These are phyloP conservation scores for Gracilaria caudata DNA, from an alignment of 23 red algal genomes.

Conservation along the genomic window DNA sequence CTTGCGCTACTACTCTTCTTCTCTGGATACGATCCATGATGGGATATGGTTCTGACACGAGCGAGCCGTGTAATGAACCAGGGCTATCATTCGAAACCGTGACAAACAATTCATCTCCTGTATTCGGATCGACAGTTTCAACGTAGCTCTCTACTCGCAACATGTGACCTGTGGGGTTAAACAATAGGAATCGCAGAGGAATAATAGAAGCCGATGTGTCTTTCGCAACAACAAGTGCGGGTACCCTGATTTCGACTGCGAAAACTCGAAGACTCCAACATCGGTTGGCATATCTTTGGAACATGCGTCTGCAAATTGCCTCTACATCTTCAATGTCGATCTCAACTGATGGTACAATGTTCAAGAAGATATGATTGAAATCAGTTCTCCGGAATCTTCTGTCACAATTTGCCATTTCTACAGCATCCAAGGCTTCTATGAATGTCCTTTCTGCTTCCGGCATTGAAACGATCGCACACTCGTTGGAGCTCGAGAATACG, in stretches of 20 bases:
- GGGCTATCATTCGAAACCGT: conserved; percentile 53
- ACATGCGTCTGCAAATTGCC: conserved; percentile 90
- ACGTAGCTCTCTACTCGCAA: conserved; percentile 94
- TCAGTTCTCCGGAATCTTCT: conserved; percentile 88
- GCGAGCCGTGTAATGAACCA: conserved; percentile 87
- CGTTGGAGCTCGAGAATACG: conserved; percentile 71
- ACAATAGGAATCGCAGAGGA: conserved; percentile 94
- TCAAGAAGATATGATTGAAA: conserved; percentile 98
- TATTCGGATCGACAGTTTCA: conserved; percentile 80
- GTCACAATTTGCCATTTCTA: conserved; percentile 97
- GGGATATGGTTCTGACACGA: conserved; percentile 93
- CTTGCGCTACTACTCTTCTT: conserved; percentile 91
- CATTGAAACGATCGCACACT: conserved; percentile 78
- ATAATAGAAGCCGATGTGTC: conserved; percentile 25
- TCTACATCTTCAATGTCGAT: conserved; percentile 97
- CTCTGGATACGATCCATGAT: conserved; percentile 96
- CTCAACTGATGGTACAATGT: conserved; percentile 80
- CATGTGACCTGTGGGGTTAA: conserved; percentile 97
- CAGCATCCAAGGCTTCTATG: conserved; percentile 93
- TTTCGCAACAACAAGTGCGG: conserved; percentile 44
- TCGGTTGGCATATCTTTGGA: conserved; percentile 86
- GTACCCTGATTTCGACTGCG: conserved; percentile 90
- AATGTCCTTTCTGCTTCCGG: conserved; percentile 97
- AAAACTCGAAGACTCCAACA: conserved; percentile 96
- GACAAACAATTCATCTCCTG: conserved; percentile 67